Conservation (phyloP, 352 stramenopile species). For the Pilasporangium apinafurcum region DNA sequence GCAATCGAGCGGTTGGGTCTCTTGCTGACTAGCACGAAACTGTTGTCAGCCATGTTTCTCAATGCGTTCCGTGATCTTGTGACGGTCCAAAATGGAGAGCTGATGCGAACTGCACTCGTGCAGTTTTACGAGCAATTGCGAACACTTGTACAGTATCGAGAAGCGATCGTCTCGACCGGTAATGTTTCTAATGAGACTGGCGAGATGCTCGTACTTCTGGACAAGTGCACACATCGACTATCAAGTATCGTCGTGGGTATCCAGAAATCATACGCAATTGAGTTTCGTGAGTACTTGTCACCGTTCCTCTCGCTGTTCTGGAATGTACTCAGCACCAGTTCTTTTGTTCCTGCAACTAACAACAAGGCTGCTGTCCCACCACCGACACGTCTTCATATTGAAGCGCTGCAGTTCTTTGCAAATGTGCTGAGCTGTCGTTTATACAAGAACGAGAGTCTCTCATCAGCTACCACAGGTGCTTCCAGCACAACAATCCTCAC, state of each 20-base stretch:
- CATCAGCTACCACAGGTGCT: slow-evolving; percentile 21
- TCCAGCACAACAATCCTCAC: slow-evolving; percentile 38
- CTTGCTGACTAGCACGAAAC: slow-evolving; percentile 49
- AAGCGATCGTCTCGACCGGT: slow-evolving; percentile 2
- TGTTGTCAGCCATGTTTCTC: slow-evolving; percentile 62
- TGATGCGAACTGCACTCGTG: slow-evolving; percentile 51
- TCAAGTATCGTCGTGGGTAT: slow-evolving; percentile 57
- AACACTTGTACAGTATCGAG: slow-evolving; percentile 39
- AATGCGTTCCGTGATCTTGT: slow-evolving; percentile 66
- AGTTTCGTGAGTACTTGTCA: slow-evolving; percentile 74
- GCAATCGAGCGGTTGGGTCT: slow-evolving; percentile 21
- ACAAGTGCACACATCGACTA: slow-evolving; percentile 66
- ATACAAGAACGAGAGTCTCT: slow-evolving; percentile 73
- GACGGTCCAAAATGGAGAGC: slow-evolving; percentile 40
- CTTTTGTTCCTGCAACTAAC: slow-evolving; percentile 9
- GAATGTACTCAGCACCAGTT: slow-evolving; percentile 36
- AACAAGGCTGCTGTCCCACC: slow-evolving; percentile 2
- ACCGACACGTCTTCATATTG: slow-evolving; percentile 47
- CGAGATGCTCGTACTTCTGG: slow-evolving; percentile 11
- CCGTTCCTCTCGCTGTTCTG: slow-evolving; percentile 66
- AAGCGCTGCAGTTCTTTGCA: slow-evolving; percentile 71
- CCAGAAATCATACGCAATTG: slow-evolving; percentile 78
- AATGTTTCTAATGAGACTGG: not conserved
- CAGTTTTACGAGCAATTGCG: slow-evolving; percentile 72
- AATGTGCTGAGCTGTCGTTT: slow-evolving; percentile 77